A percentile compares a stretch with the other conserved stretches of the same genome.
Evolutionary conservation across 768 basidiomycete genomes (phyloP).

Genomic region (Tephrocybe sp.): DNA sequence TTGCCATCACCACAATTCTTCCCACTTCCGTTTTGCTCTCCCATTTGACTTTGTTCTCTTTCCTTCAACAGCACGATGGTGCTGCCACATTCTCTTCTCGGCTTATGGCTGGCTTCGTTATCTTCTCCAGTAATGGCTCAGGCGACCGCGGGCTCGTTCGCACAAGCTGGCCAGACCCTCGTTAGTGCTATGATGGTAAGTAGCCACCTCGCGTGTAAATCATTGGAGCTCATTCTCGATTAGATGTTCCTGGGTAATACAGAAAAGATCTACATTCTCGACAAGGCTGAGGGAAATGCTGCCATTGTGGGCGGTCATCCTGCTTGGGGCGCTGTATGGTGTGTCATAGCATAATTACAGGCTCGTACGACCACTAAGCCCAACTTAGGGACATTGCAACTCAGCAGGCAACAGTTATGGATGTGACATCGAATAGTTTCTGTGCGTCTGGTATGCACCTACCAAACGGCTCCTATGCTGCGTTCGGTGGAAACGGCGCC

Average conservation of each 20-base stretch:
- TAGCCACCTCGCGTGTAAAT: background rate
- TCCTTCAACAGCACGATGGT: constrained; percentile 4
- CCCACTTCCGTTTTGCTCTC: background rate
- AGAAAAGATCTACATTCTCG: constrained; percentile 73
- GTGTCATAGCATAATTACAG: background rate
- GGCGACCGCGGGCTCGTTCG: constrained; percentile 30
- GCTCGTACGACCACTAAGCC: background rate
- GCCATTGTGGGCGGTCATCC: constrained; percentile 55
- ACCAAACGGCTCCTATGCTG: constrained; percentile 72
- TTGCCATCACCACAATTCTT: background rate
- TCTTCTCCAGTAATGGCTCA: constrained; percentile 19
- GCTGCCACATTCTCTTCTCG: constrained; percentile 21
- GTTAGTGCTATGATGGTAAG: constrained; percentile 38
- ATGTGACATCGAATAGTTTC: constrained; percentile 70
- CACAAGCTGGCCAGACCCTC: constrained; percentile 29
- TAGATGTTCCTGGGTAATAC: constrained; percentile 69
- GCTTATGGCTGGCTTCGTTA: constrained; percentile 22
- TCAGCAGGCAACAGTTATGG: constrained; percentile 61
- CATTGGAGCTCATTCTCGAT: background rate
- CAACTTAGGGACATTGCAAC: constrained; percentile 59
- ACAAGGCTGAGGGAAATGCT: constrained; percentile 75
- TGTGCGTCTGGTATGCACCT: constrained; percentile 83
- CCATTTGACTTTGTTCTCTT: constrained; percentile 1
- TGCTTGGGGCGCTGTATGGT: constrained; percentile 46
- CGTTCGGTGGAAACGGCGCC: constrained; percentile 79